A percentile compares a stretch with the other conserved stretches of the same genome.
These are phyloP conservation scores for Lithocarpus polystachyus DNA, from an alignment of 306 rosid species.

Conservation along the genomic window DNA sequence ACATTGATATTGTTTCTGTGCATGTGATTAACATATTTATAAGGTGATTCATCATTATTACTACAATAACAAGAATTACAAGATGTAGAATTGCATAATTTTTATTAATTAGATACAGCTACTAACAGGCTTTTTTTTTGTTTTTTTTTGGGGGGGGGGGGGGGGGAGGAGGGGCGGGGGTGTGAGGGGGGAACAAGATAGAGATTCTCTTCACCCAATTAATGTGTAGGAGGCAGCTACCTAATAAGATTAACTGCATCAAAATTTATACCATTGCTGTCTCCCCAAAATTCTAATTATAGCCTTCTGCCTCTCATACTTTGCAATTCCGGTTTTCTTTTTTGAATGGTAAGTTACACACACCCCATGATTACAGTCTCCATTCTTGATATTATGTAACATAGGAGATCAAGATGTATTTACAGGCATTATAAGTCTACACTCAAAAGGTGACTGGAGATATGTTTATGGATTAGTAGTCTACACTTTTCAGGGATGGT, in stretches of 20 bases:
- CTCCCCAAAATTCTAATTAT: neutral
- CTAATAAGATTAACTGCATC: neutral
- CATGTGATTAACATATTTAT: neutral
- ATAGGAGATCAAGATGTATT: neutral
- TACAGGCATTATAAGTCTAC: neutral
- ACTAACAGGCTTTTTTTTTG: neutral
- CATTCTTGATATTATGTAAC: neutral
- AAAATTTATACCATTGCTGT: neutral
- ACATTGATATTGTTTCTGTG: neutral
- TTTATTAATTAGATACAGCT: neutral
- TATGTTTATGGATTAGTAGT: neutral
- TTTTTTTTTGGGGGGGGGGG: neutral
- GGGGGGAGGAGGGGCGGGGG: too few relatives aligned
- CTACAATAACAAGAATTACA: neutral
- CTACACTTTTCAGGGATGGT: too few relatives aligned
- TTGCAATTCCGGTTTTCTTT: neutral
- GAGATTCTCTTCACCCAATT: neutral
- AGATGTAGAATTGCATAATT: neutral
- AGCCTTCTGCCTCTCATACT: neutral
- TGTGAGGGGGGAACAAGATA: too few relatives aligned
- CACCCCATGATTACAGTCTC: neutral
- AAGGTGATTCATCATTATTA: neutral
- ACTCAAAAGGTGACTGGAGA: neutral
- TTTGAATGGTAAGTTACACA: neutral
- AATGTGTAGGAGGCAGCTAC: neutral